Evolutionary conservation across 2,329 filamentous ascomycete species (phyloP), one percentile per base, ranked within the genome.

Genomic region (Remersonia thermophila): DNA sequence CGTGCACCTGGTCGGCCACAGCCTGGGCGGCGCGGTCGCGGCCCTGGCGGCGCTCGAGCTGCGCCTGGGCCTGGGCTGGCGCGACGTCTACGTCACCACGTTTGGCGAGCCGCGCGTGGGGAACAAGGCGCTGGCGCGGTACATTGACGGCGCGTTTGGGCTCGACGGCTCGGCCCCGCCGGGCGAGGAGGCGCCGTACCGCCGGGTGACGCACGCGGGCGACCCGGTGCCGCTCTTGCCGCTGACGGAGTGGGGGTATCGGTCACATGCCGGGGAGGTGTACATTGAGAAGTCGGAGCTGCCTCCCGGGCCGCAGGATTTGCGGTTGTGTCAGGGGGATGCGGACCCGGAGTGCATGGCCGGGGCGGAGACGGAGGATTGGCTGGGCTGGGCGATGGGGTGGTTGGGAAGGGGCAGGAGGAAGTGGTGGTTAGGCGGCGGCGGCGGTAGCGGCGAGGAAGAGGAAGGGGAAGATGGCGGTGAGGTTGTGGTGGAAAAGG

Each of bases 151-250:
- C 2, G 62, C 66, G 1, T 77, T 77, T 45, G 55, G 50, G 7
- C 55, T 75, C 15, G 48, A 55, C 28, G 52, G 47, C 20, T 40
- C 44, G 2, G 50, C 52, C 7, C 45, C 50, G 14, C 39, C 43
- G 17, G 35, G 47, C 8, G 58, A 67, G 43, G 30, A 23, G 20
- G 53, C 60, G 18, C 39, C 45, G 3, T 93, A 84, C 55, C 75
- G 83, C 40, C 74, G 89, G 12, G 73, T 96, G 9, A 96, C 91
- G 10, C 91, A 96, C 54, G 61, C 72, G 3, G 73, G 83, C 50
- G 91, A 98, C 51, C 91, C 91, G 0, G 81, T 96, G 0, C 91
- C 91, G 13, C 65, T 94, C 7, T 70, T 98, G 0, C 91, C 91
- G 1, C 67, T 93, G 2, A 66, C 69, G 3, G 84, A 94, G 64